Evolutionary conservation across 306 rosid genomes (phyloP).

Genomic region (Ormosia semicastrata): DNA sequence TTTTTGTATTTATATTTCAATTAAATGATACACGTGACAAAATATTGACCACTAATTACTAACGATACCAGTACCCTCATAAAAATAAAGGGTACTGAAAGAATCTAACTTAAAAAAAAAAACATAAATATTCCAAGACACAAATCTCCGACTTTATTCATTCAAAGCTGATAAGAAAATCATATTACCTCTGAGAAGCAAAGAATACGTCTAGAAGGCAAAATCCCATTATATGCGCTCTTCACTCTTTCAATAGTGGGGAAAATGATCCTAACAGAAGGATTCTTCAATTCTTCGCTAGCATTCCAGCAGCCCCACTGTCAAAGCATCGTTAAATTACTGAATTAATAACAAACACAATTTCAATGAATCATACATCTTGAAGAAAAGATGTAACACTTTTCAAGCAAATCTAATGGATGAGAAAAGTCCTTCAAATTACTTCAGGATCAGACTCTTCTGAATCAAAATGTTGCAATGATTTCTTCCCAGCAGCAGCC

Average conservation of each 20-base stretch:
- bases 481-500: constrained; percentile 75
- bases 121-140: background rate
- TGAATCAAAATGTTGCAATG: constrained; percentile 63
- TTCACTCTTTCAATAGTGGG: constrained; percentile 80
- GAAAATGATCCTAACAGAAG: constrained; percentile 66
- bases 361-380: constrained; percentile 3
- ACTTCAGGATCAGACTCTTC: constrained; percentile 90
- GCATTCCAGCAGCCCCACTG: constrained; percentile 91
- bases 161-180: constrained; percentile 18
- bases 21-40: background rate
- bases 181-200: constrained; percentile 76
- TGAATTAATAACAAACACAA: constrained; percentile 15
- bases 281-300: constrained; percentile 59
- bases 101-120: background rate
- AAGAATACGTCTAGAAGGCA: constrained; percentile 68
- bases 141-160: background rate
- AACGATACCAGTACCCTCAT: background rate
- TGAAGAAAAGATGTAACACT: constrained; percentile 18
- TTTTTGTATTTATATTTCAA: constrained; percentile 4
- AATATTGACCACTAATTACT: constrained; percentile 3
- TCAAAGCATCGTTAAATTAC: constrained; percentile 32
- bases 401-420: constrained; percentile 12
- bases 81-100: background rate
- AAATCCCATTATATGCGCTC: constrained; percentile 49
- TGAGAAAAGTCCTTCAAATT: constrained; percentile 3